Percentiles rank a stretch among this genome's conserved stretches.
Evolutionary conservation across 2,329 filamentous ascomycete genomes (phyloP).

Genomic region (Alternaria panax): DNA sequence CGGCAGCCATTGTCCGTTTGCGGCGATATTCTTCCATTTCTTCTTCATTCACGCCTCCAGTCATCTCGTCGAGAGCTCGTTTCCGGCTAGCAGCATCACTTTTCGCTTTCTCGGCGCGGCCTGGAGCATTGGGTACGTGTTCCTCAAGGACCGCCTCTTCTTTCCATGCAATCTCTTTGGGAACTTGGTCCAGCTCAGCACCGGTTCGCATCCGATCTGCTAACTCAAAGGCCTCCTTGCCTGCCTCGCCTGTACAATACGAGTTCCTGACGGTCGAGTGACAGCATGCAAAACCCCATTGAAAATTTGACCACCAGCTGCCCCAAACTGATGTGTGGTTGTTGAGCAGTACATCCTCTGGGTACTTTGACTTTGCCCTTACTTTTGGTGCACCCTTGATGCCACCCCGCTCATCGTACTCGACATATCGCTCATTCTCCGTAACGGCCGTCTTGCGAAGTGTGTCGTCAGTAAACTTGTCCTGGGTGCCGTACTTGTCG

Average conservation of each 20-base stretch:
- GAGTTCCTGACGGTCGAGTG: constrained; percentile 94
- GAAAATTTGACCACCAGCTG: constrained; percentile 95
- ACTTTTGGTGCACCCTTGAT: constrained; percentile 87
- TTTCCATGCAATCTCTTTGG: constrained; percentile 52
- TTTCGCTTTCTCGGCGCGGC: constrained; percentile 52
- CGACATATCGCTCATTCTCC: constrained; percentile 86
- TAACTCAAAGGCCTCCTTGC: constrained; percentile 80
- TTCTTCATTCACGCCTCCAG: constrained; percentile 77
- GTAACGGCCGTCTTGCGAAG: constrained; percentile 73
- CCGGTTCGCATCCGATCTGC: constrained; percentile 68
- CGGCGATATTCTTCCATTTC: constrained; percentile 86
- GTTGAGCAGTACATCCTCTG: constrained; percentile 85
- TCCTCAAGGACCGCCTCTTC: constrained; percentile 52
- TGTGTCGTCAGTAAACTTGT: constrained; percentile 66
- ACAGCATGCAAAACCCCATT: constrained; percentile 96
- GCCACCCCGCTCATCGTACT: constrained; percentile 89
- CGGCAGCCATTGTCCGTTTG: constrained; percentile 75
- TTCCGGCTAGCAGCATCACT: constrained; percentile 64
- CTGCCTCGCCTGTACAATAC: constrained; percentile 93
- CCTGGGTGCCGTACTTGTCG: constrained; percentile 81
- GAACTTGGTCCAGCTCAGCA: constrained; percentile 53
- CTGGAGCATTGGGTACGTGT: constrained; percentile 55
- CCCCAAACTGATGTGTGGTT: constrained; percentile 96
- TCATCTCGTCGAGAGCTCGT: constrained; percentile 79
- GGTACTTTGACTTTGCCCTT: constrained; percentile 85